These are phyloP conservation scores for Xerocomus nothofagi DNA, from an alignment of 1,284 basidiomycete species.

Conservation along the genomic window DNA sequence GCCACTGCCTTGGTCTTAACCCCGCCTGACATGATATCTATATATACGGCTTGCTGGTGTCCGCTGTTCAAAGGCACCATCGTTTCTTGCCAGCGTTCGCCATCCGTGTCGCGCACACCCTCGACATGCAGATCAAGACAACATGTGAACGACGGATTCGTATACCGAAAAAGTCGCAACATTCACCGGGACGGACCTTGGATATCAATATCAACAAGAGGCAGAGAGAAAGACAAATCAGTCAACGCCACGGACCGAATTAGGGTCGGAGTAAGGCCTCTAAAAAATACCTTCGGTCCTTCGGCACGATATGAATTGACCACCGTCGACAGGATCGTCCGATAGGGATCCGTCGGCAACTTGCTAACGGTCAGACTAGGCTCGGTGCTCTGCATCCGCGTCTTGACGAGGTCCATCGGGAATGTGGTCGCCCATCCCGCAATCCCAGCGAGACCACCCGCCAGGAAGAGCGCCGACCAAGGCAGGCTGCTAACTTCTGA, in stretches of 20 bases:
- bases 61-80: background rate
- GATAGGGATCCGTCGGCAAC: slow-evolving; percentile 47
- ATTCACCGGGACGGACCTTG: slow-evolving; percentile 47
- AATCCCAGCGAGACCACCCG: slow-evolving; percentile 79
- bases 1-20: background rate
- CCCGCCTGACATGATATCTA: background rate
- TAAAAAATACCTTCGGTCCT: slow-evolving; percentile 69
- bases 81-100: background rate
- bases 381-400: slow-evolving; percentile 68
- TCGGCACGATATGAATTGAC: slow-evolving; percentile 62
- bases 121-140: slow-evolving; percentile 11
- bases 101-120: background rate
- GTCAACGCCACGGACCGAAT: slow-evolving; percentile 58
- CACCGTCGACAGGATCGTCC: slow-evolving; percentile 56
- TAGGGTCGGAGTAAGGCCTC: slow-evolving; percentile 75
- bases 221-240: background rate
- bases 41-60: background rate
- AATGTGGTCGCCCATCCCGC: slow-evolving; percentile 76
- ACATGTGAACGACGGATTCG: slow-evolving; percentile 35
- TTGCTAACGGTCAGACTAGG: background rate
- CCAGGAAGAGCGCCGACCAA: slow-evolving; percentile 65
- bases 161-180: slow-evolving; percentile 58
- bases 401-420: slow-evolving; percentile 85
- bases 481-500: slow-evolving; percentile 39
- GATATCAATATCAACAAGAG: slow-evolving; percentile 35